Evolutionary conservation across 495 filamentous ascomycete genomes (phyloP).

Genomic region (Penicillium subrubescens): DNA sequence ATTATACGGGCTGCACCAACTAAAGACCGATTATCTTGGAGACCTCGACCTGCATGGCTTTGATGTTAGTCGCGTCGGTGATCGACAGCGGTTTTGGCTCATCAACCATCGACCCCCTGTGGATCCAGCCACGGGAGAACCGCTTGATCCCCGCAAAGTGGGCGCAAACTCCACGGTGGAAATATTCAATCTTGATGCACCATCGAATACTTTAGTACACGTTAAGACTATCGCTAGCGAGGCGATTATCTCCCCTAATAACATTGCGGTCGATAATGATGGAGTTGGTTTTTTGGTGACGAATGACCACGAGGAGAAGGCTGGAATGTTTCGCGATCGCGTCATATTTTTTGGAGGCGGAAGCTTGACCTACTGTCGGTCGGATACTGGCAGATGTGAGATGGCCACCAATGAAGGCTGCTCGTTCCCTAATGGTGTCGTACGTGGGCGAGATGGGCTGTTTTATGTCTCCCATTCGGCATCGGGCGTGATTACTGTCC

Average conservation of each 20-base stretch:
- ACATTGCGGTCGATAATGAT: constrained; percentile 32
- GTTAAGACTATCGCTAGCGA: constrained; percentile 33
- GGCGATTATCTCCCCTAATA: constrained; percentile 37
- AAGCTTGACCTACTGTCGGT: constrained; percentile 20
- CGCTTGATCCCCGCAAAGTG: constrained; percentile 26
- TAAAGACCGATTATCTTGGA: constrained; percentile 23
- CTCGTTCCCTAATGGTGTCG: constrained; percentile 38
- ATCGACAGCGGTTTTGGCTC: constrained; percentile 34
- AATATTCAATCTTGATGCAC: constrained; percentile 25
- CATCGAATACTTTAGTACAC: constrained; percentile 23
- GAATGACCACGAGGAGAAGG: constrained; percentile 38
- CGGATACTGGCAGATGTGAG: constrained; percentile 30
- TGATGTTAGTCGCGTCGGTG: constrained; percentile 20
- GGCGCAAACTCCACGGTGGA: constrained; percentile 46
- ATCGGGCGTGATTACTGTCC: constrained; percentile 27
- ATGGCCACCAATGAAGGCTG: constrained; percentile 21
- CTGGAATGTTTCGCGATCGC: constrained; percentile 25
- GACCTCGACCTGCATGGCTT: constrained; percentile 38
- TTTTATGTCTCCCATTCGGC: constrained; percentile 36
- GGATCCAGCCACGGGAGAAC: constrained; percentile 30
- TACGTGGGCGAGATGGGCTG: constrained; percentile 26
- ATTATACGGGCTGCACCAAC: constrained; percentile 23
- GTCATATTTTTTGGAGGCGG: constrained; percentile 17
- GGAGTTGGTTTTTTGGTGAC: constrained; percentile 31
- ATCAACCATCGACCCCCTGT: constrained; percentile 45